Base-by-base conservation (phyloP, 2,329 filamentous ascomycete species). In the Cladosporium austrohemisphaericum region DNA sequence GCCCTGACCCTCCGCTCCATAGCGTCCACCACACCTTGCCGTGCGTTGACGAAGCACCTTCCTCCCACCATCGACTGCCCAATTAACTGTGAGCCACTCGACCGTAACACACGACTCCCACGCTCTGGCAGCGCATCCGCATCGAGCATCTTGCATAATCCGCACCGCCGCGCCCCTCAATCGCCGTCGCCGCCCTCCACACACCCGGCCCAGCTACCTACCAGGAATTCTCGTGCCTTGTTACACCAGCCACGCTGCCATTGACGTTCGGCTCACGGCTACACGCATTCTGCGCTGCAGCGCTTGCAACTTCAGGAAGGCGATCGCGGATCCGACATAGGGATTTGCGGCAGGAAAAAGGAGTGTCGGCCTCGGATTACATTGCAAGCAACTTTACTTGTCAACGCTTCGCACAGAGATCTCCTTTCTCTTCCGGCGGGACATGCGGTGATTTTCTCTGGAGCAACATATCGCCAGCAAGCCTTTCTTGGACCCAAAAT, bases 41-140 rank as follows among this genome's bases (percentile, higher is more conserved):
- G n/a, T n/a, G n/a, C n/a, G n/a, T n/a, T n/a, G n/a, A n/a, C n/a
- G n/a, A n/a, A n/a, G n/a, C n/a, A n/a, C n/a, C n/a, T n/a, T n/a
- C n/a, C n/a, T n/a, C n/a, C n/a, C n/a, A n/a, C n/a, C n/a, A n/a
- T 22, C 22, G 29, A 32, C 29, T 11, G 29, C 16, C 29, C 29
- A 32, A 23, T 28, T 26, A 28, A 28, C 28, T 25, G n/a, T n/a
- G n/a, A n/a, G n/a, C n/a, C n/a, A n/a, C 37, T 23, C 32, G n/a
- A 18, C 23, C 31, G 22, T 36, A 20, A 16, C 18, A 46, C 32
- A 36, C 43, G 31, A 7, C 33, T 28, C 25, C 25, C 44, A 28
- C 44, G 44, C 44, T 38, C 44, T 37, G 44, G 33, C 26, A 47
- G 44, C 44, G 33, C 22, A 11, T 47, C 44, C 44, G 44, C 44